Conservation (phyloP, 208 protist species). For the Leishmania guyanensis region DNA sequence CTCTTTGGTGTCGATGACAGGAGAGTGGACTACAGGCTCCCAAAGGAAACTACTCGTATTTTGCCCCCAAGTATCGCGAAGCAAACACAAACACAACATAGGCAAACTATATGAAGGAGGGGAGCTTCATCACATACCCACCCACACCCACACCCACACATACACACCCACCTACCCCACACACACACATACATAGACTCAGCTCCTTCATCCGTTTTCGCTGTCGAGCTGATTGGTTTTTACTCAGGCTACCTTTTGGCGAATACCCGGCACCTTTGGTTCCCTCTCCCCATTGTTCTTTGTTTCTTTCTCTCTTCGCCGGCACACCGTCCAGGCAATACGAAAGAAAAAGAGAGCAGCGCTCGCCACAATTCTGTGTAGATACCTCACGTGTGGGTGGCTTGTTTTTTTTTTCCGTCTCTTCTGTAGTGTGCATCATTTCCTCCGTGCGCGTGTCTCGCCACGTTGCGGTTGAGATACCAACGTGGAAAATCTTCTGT, state of each 20-base stretch:
- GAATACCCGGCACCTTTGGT: background rate
- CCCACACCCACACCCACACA: background rate
- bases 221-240: background rate
- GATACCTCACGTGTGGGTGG: background rate
- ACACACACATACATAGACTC: background rate
- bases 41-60: constrained; percentile 1
- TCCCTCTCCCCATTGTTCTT: constrained; percentile 5
- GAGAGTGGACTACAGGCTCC: background rate
- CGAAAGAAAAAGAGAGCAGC: background rate
- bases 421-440: background rate
- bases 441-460: background rate
- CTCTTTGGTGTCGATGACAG: background rate
- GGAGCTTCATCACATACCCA: background rate
- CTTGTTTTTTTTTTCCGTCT: background rate
- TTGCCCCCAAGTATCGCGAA: background rate
- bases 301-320: background rate
- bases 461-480: background rate
- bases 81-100: background rate
- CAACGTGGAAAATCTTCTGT: background rate
- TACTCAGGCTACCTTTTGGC: background rate
- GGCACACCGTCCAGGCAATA: background rate
- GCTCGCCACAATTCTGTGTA: background rate
- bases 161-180: background rate
- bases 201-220: constrained; percentile 14
- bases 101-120: background rate